Conservation (phyloP, 805 yeast genomes). For the Saccharomycopsis fibuligera region DNA sequence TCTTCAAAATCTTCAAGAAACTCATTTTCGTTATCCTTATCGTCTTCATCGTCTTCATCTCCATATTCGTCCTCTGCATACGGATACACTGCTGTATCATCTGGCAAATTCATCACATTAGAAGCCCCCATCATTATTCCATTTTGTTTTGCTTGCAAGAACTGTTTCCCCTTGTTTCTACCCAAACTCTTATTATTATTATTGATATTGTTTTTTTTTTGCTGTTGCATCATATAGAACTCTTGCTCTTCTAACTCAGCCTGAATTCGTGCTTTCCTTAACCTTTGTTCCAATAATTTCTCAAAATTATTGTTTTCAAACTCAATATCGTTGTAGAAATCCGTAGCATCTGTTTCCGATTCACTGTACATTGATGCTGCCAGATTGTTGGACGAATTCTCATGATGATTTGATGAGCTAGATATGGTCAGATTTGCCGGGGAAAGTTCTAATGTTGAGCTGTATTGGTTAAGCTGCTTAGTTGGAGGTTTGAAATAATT, state of each 20-base stretch:
- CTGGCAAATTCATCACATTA: slow-evolving; percentile 18
- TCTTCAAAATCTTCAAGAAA: slow-evolving; percentile 19
- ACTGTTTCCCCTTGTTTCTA: neutral
- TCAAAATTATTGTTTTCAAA: slow-evolving; percentile 18
- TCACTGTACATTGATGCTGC: slow-evolving; percentile 20
- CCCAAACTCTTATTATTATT: neutral
- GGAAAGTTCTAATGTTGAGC: slow-evolving; percentile 10
- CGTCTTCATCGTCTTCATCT: neutral
- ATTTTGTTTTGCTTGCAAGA: neutral
- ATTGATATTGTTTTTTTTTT: neutral
- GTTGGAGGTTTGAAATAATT: slow-evolving; percentile 4
- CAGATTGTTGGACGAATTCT: slow-evolving; percentile 1
- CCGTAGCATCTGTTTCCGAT: slow-evolving; percentile 18
- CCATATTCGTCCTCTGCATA: neutral
- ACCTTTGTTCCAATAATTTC: slow-evolving; percentile 13
- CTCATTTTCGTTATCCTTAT: slow-evolving; percentile 4
- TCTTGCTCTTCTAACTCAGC: slow-evolving; percentile 21
- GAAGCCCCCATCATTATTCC: neutral
- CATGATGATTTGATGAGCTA: slow-evolving; percentile 5
- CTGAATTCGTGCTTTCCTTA: slow-evolving; percentile 14
- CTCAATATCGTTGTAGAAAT: slow-evolving; percentile 19
- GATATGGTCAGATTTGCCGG: slow-evolving; percentile 13
- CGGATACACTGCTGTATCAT: slow-evolving; percentile 15
- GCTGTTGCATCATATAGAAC: slow-evolving; percentile 13
- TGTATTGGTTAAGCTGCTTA: slow-evolving; percentile 2